Conservation (phyloP, 306 rosid species). For the Acacia crassicarpa region DNA sequence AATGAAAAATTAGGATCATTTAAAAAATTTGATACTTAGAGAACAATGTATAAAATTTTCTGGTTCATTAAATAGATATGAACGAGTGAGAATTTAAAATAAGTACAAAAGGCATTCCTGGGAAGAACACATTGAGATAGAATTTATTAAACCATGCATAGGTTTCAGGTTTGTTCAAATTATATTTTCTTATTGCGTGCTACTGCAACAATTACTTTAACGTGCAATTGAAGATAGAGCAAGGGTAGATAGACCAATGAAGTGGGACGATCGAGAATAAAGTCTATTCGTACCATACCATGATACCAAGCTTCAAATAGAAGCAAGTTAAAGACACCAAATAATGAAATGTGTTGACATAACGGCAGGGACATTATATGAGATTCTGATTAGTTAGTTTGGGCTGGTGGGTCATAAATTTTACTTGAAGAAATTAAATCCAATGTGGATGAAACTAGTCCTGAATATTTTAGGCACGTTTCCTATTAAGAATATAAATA, state of each 20-base stretch:
- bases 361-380: slow-evolving; percentile 1
- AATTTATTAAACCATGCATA: background rate
- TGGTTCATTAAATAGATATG: background rate
- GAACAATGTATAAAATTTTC: no score
- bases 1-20: background rate
- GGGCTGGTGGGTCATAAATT: slow-evolving; percentile 34
- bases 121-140: background rate
- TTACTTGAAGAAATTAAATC: slow-evolving; percentile 16
- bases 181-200: background rate
- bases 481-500: no score
- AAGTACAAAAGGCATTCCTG: background rate
- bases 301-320: slow-evolving; percentile 28
- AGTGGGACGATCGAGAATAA: slow-evolving; percentile 27
- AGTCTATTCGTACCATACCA: background rate
- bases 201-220: background rate
- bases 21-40: no score
- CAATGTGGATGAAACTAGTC: background rate
- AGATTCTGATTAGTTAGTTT: slow-evolving; percentile 24
- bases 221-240: slow-evolving; percentile 25
- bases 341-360: slow-evolving; percentile 22
- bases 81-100: background rate
- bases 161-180: background rate
- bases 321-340: slow-evolving; percentile 32
- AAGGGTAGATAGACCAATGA: background rate
- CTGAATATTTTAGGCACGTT: background rate